Conservation (phyloP, 192 early-diverging fungal species). For the Coemansia furcata region DNA sequence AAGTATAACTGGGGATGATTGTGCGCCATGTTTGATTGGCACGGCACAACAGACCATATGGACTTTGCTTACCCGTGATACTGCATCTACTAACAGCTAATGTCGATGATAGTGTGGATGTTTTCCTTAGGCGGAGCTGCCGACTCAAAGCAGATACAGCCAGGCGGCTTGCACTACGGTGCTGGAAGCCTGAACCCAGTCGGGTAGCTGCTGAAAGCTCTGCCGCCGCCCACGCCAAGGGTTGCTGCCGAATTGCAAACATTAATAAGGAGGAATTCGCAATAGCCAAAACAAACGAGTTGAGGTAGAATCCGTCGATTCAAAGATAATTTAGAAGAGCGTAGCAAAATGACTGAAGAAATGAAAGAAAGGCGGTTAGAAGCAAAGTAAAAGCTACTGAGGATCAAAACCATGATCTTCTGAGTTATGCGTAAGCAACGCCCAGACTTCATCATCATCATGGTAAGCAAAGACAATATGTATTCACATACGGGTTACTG, state of each 20-base stretch:
- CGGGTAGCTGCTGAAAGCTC: background rate
- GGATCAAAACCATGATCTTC: background rate
- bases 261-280: background rate
- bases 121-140: background rate
- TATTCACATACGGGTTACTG: background rate
- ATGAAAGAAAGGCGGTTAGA: too few species aligned
- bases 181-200: background rate
- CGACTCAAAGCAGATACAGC: background rate
- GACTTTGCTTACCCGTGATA: conserved; percentile 6
- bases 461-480: background rate
- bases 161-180: background rate
- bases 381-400: background rate
- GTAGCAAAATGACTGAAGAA: background rate
- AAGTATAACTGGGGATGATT: background rate
- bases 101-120: background rate
- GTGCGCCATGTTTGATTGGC: background rate
- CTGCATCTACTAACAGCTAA: background rate
- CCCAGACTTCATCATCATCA: background rate
- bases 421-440: background rate
- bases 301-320: background rate
- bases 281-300: background rate
- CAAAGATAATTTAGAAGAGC: background rate
- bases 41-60: background rate
- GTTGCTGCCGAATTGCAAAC: background rate
- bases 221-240: background rate